Conservation (phyloP, 2,329 filamentous ascomycete genomes). For the Xylariaceae sp. region DNA sequence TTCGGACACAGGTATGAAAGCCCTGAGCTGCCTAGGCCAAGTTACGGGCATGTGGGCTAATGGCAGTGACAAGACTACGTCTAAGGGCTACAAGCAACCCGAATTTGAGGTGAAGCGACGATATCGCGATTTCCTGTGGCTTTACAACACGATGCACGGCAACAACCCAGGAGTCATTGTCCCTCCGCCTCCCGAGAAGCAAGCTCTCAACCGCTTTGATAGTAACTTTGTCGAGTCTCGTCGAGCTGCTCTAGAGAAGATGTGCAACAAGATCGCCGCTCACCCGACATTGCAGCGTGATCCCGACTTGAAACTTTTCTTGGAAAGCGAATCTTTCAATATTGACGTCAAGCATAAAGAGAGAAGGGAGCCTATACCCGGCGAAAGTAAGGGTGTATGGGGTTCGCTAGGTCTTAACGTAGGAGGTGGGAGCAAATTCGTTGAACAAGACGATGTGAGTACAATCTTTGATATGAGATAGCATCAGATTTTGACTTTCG, state of each 20-base stretch:
- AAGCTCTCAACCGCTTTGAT: constrained; percentile 93
- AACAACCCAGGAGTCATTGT: constrained; percentile 96
- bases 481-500: constrained; percentile 11
- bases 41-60: not conserved
- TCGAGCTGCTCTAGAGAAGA: constrained; percentile 87
- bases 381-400: constrained; percentile 90
- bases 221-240: constrained; percentile 93
- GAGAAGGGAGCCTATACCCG: constrained; percentile 76
- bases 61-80: constrained; percentile 65
- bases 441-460: constrained; percentile 92
- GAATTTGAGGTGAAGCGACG: constrained; percentile 92
- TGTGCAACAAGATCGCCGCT: constrained; percentile 92
- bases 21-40: not conserved
- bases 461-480: not conserved
- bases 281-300: constrained; percentile 92
- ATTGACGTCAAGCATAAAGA: constrained; percentile 98
- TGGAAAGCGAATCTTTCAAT: constrained; percentile 95
- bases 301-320: constrained; percentile 87
- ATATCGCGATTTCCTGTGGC: constrained; percentile 96
- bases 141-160: constrained; percentile 89
- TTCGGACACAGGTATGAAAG: constrained; percentile 73
- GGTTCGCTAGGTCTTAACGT: constrained; percentile 77
- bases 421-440: constrained; percentile 78
- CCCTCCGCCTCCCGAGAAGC: constrained; percentile 94
- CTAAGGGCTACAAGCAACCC: constrained; percentile 88